Base-by-base conservation (phyloP, 2,329 filamentous ascomycete species). In the Arthrobotrys megalospora region DNA sequence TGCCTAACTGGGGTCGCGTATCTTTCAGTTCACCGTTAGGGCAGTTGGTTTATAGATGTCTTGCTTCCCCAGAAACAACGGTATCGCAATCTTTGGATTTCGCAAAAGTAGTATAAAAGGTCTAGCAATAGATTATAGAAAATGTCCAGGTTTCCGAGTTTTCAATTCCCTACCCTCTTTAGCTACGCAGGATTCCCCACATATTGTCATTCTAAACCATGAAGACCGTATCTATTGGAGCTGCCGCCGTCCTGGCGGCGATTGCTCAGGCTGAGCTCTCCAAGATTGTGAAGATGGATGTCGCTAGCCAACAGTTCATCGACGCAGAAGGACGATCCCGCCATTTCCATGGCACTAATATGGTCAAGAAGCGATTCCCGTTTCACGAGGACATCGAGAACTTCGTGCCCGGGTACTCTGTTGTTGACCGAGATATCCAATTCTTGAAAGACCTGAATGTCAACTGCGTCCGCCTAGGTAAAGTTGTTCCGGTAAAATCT, bases 271-370 rank as follows among this genome's bases (percentile, higher is more conserved):
- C 76, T 4, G 76, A 79, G 28, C 12, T 79, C 3, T 79, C 76
- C 0, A 79, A 79, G 16, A 79, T 79, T 36, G 64, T 79, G 4
- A 58, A 53, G 28, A 69, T 79, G n/a, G 76, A 79, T 66, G 69
- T 79, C 24, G 45, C 63, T 3, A 79, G 76, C 24, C 76, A 79
- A 28, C 76, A 79, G 34, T 79, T 79, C 24, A 75, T 79, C 47
- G 76, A 79, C 45, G 68, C 68, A 21, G 47, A 79, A 28, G 76
- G 76, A 3, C 63, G 76, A 8, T 79, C 76, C 24, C 68, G 76
- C 19, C 76, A 79, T 55, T 79, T 79, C 48, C 76, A 79, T 67
- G 76, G 76, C 38, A 79, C 76, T 6, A 79, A 79, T 21, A 79
- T 79, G 76, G 76, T 79, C 6, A 79, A 79, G 32, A 79, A 79